Conservation (phyloP, 805 yeast species). For the Candida michaelii region DNA sequence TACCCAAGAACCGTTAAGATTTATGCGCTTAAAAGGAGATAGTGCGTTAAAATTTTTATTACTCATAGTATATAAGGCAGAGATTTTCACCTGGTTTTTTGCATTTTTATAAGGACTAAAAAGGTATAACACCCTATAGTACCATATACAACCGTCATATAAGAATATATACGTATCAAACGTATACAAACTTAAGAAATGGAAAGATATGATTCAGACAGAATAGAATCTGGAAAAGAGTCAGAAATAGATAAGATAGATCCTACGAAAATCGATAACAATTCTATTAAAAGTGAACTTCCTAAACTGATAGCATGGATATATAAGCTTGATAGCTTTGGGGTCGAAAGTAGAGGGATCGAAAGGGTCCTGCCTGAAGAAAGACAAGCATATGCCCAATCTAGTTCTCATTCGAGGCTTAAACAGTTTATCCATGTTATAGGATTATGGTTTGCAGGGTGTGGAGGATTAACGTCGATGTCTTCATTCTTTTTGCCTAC, state of each 20-base stretch:
- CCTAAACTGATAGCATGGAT: constrained; percentile 18
- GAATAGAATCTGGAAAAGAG: neutral
- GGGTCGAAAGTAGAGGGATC: constrained; percentile 36
- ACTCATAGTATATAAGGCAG: neutral
- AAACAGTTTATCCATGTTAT: constrained; percentile 28
- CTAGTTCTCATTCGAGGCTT: constrained; percentile 8
- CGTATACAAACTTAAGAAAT: no score
- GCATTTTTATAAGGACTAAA: no score
- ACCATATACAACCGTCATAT: neutral
- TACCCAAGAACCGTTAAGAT: constrained; percentile 1
- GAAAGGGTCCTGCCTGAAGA: constrained; percentile 33
- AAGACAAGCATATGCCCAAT: constrained; percentile 16
- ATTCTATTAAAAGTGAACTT: neutral
- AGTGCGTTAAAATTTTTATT: constrained; percentile 1
- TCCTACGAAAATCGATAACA: neutral
- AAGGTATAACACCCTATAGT: no score
- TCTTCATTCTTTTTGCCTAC: constrained; percentile 36
- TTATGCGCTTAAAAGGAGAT: constrained; percentile 9
- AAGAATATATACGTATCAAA: neutral
- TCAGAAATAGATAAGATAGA: neutral
- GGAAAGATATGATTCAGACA: neutral
- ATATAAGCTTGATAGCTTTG: constrained; percentile 25
- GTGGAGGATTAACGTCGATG: constrained; percentile 41
- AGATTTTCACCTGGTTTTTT: neutral
- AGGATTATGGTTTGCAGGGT: constrained; percentile 40